Base-by-base conservation (phyloP, 352 stramenopile species). In the Pythium phragmitis region DNA sequence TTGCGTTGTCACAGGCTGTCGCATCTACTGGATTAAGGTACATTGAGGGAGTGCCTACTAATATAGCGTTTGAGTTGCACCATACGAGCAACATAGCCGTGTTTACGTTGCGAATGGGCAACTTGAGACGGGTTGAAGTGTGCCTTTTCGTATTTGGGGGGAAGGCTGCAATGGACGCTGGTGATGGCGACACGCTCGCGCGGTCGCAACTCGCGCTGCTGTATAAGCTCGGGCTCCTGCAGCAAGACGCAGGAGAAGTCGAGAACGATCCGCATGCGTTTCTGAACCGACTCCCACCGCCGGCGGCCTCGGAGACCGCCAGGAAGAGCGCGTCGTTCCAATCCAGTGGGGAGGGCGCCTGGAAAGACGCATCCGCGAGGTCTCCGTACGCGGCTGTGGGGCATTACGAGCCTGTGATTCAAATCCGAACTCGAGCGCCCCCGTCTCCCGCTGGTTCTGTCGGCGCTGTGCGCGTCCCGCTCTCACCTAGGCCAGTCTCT, bases 181-280 rank as follows among this genome's bases (percentile, higher is more conserved):
- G 59, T 16, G 68, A 69, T n/a, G 72, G 56, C 30, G 70, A 82
- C 47, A 65, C 59, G 23, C 55, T 85, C 36, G 80, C 72, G 57
- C 61, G 37, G 19, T 74, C 76, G 45, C 80, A 89, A 59, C 68
- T 89, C 0, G 73, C 82, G 67, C 71, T 69, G 41, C 68, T 89
- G 34, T 79, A 81, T 34, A 62, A 56, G 50, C 52, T 89, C 43
- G 80, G 80, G 8, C 67, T 89, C 36, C 47, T 89, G 6, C 51
- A 72, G n/a, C 70, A 78, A 4, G 62, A 67, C 26, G 54, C 57
- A 0, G 57, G 67, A 4, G 70, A 73, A 21, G 68, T 65, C 14
- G 53, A 76, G n/a, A 30, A 73, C 36, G 58, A 71, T 60, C 51
- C 57, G 39, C 65, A 71, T 33, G 57, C 65, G 23, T 67, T 71